These are phyloP conservation scores for Eucalyptus victrix DNA, from an alignment of 345 rosid genomes.

Conservation along the genomic window DNA sequence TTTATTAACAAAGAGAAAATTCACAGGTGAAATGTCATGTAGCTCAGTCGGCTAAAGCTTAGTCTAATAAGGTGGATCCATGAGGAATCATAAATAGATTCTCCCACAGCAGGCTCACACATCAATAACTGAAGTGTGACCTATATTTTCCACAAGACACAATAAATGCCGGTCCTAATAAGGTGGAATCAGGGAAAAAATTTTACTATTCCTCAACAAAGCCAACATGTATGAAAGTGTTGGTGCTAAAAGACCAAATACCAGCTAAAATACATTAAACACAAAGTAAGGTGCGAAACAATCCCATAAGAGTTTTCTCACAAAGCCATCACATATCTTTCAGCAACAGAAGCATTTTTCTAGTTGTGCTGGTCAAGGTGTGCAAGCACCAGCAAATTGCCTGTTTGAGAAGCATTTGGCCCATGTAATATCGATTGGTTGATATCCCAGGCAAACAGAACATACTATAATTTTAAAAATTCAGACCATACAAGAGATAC, in stretches of 20 bases:
- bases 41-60: neutral
- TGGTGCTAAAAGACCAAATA: neutral
- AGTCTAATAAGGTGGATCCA: neutral
- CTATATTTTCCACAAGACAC: neutral
- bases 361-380: neutral
- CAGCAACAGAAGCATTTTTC: neutral
- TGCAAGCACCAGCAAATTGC: neutral
- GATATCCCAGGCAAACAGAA: neutral
- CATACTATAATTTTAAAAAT: neutral
- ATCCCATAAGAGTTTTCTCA: neutral
- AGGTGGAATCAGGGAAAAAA: neutral
- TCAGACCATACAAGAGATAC: neutral
- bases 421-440: neutral
- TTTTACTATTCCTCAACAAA: neutral
- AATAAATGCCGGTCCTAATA: neutral
- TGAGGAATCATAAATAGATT: neutral
- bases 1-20: neutral
- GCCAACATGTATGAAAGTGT: neutral
- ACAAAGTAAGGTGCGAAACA: neutral
- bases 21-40: neutral
- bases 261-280: neutral
- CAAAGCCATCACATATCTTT: neutral
- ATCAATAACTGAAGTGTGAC: neutral
- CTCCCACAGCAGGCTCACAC: neutral
- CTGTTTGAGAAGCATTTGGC: neutral